Evolutionary conservation across 257 asterid species (phyloP).

Genomic region (Plantago ovata): DNA sequence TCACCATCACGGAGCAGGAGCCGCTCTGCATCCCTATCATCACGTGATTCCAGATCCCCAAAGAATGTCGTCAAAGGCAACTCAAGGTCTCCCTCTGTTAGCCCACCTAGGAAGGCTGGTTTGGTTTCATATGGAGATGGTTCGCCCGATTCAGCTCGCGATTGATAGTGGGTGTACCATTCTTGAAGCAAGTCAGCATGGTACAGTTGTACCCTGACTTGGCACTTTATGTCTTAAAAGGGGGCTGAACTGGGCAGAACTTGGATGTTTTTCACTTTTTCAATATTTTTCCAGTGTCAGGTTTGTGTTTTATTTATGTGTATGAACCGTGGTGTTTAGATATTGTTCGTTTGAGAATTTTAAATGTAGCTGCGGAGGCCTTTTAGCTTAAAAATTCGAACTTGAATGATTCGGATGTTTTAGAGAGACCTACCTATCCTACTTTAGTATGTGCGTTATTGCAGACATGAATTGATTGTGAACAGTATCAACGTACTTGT

Average conservation of each 20-base stretch:
- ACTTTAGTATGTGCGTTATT: too few relatives aligned
- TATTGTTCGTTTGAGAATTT: background rate
- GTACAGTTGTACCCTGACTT: background rate
- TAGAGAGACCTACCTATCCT: background rate
- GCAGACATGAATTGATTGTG: too few relatives aligned
- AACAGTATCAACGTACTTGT: too few relatives aligned
- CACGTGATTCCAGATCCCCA: constrained; percentile 53
- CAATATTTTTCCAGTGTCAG: background rate
- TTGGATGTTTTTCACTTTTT: background rate
- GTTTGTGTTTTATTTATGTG: background rate
- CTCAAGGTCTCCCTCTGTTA: constrained; percentile 59
- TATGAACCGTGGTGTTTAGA: constrained; percentile 2
- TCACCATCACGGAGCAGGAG: constrained; percentile 48
- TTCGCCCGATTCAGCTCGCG: constrained; percentile 63
- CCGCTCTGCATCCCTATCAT: constrained; percentile 48
- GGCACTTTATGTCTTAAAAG: background rate
- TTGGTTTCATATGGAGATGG: constrained; percentile 82
- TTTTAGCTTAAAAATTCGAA: background rate
- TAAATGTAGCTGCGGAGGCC: background rate
- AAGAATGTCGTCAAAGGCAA: constrained; percentile 37
- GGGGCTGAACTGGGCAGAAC: background rate
- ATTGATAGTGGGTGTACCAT: constrained; percentile 17
- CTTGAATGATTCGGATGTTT: background rate
- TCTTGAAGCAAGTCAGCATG: constrained; percentile 4
- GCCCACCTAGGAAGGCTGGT: constrained; percentile 61